These are phyloP conservation scores for Lactarius hatsudake DNA, from an alignment of 768 basidiomycete genomes.

Conservation along the genomic window DNA sequence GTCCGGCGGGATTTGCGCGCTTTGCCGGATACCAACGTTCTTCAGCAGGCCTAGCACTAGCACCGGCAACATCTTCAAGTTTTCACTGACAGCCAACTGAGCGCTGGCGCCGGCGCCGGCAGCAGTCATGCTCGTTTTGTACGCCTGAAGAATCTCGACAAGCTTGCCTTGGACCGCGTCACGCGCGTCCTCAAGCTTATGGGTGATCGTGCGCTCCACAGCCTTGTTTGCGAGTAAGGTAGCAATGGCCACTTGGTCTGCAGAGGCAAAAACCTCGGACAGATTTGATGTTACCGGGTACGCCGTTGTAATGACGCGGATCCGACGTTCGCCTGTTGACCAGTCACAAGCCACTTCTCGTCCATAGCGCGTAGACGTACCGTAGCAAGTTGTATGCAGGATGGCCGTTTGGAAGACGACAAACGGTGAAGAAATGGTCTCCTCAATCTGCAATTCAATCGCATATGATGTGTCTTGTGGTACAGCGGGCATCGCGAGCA, in stretches of 20 bases:
- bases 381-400: constrained; percentile 52
- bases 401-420: constrained; percentile 56
- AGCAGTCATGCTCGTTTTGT: constrained; percentile 96
- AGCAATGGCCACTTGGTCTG: constrained; percentile 82
- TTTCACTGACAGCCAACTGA: constrained; percentile 88
- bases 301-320: constrained; percentile 86
- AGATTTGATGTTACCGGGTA: constrained; percentile 85
- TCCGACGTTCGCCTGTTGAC: constrained; percentile 61
- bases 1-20: constrained; percentile 95
- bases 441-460: constrained; percentile 56
- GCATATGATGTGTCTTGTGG: constrained; percentile 56
- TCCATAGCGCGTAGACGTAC: constrained; percentile 27
- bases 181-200: constrained; percentile 86
- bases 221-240: constrained; percentile 90
- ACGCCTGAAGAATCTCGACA: constrained; percentile 79
- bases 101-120: constrained; percentile 92
- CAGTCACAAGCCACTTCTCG: not conserved
- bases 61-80: constrained; percentile 92
- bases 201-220: constrained; percentile 80
- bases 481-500: constrained; percentile 55
- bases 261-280: constrained; percentile 87
- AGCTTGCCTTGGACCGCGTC: constrained; percentile 82
- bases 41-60: constrained; percentile 88
- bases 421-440: constrained; percentile 45
- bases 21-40: constrained; percentile 95